phyloP scores from a whole-genome alignment of 225 moss, liverwort and hornwort genomes.

The Asterella californica region DNA sequence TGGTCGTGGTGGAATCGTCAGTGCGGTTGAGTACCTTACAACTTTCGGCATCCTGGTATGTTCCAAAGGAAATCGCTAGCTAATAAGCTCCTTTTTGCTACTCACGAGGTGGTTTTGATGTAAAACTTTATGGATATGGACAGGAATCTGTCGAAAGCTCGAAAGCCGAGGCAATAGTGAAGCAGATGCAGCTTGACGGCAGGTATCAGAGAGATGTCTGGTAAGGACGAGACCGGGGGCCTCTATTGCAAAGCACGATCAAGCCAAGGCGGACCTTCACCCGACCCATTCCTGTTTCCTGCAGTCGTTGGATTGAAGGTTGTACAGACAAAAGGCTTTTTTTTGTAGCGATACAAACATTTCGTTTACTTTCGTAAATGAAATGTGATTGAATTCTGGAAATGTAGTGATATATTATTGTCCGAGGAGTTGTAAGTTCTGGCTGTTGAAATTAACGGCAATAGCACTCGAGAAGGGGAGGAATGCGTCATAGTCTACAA shows the following conservation, averaged over 20 bases:
- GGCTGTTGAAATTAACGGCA: conserved; percentile 25
- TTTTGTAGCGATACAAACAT: conserved; percentile 22
- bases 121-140: background rate
- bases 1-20: background rate
- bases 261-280: conserved; percentile 5
- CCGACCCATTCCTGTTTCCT: conserved; percentile 17
- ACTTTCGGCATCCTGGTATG: too few species aligned
- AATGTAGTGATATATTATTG: conserved; percentile 17
- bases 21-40: too few species aligned
- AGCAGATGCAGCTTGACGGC: conserved; percentile 70
- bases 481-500: conserved; percentile 9
- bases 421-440: background rate
- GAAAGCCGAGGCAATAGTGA: conserved; percentile 60
- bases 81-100: too few species aligned
- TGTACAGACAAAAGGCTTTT: conserved; percentile 32
- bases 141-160: conserved; percentile 59
- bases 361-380: conserved; percentile 21
- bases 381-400: conserved; percentile 12
- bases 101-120: background rate
- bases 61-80: too few species aligned
- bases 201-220: conserved; percentile 89
- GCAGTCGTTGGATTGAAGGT: conserved; percentile 27
- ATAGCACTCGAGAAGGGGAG: conserved; percentile 3
- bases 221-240: conserved; percentile 32
- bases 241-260: background rate